phyloP scores from a whole-genome alignment of 805 yeast species.

The Candida pini region DNA sequence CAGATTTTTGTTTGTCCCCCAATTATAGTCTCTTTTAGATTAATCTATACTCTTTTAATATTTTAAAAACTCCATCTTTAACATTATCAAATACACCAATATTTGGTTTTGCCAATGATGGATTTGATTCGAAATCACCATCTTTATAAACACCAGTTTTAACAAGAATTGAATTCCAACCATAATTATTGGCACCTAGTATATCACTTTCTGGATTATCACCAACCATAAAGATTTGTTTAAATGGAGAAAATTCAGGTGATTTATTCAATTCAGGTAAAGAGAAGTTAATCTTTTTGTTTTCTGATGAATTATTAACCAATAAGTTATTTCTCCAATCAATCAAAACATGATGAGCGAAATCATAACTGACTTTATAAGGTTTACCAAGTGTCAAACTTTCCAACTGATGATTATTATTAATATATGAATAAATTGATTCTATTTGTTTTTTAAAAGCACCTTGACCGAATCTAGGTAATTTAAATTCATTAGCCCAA shows the following conservation, averaged over 20 bases:
- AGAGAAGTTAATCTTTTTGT: constrained; percentile 25
- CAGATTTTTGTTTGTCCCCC: not conserved
- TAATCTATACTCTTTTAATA: constrained; percentile 12
- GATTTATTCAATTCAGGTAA: constrained; percentile 40
- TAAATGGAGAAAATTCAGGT: constrained; percentile 39
- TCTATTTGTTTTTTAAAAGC: constrained; percentile 66
- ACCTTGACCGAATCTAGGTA: constrained; percentile 89
- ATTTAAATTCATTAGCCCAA: constrained; percentile 78
- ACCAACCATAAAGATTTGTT: constrained; percentile 87
- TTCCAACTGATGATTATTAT: constrained; percentile 39
- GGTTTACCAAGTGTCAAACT: constrained; percentile 79
- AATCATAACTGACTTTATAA: constrained; percentile 69
- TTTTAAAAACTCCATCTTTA: constrained; percentile 35
- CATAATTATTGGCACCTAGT: constrained; percentile 77
- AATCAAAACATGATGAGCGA: constrained; percentile 67
- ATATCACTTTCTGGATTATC: constrained; percentile 95
- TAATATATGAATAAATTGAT: constrained; percentile 40
- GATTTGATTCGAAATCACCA: constrained; percentile 36
- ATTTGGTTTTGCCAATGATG: constrained; percentile 36
- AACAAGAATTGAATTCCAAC: constrained; percentile 85
- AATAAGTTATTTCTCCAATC: constrained; percentile 44
- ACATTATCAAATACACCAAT: constrained; percentile 48
- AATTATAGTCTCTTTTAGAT: not conserved
- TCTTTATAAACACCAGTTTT: constrained; percentile 83
- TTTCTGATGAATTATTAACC: constrained; percentile 11